Evolutionary conservation across 805 yeast species (phyloP), one percentile per base, ranked within the genome.

Genomic region (Pichia membranifaciens): DNA sequence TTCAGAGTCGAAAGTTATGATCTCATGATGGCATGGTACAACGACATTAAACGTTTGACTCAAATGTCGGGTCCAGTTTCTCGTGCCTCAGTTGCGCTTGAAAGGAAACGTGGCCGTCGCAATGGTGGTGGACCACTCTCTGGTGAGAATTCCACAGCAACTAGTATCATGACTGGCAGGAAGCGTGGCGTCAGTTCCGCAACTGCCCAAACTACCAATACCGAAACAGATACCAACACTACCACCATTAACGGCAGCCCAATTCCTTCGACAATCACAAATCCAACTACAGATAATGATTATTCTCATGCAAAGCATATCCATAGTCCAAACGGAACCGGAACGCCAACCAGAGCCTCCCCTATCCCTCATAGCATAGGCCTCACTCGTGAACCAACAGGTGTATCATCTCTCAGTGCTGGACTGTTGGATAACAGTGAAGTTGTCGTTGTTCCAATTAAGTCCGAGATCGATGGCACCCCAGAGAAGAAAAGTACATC

Each of bases 1-100:
- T 90, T 91, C 70, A 76, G 95, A 54, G 83, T 95, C n/a, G 93
- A 86, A 58, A 77, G 84, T 42, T 85, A 84, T 57, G 84, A 82
- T 37, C 65, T 75, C 29, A 87, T 89, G 91, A 79, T 83, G 62
- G 75, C 72, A 35, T 91, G 99, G 99, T 87, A 78, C 65, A 78
- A 78, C 54, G 95, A 86, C 59, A 72, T 91, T 54, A 81, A 82
- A 61, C 72, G 71, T 41, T 71, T 89, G 55, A 84, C 93, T 2
- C 66, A 74, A 15, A 70, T 84, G 49, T 70, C 82, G 18, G 76
- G 76, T n/a, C 80, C 87, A 2, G 67, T 73, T 23, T 73, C 82
- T 13, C 72, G 87, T 58, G 73, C 82, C 1, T 68, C 73, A 41
- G 69, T 71, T 38, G 71, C 73, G 10, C 59, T 52, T 53, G 69